Base-by-base conservation (phyloP, 1,284 basidiomycete genomes). In the Ustilago vetiveriae region DNA sequence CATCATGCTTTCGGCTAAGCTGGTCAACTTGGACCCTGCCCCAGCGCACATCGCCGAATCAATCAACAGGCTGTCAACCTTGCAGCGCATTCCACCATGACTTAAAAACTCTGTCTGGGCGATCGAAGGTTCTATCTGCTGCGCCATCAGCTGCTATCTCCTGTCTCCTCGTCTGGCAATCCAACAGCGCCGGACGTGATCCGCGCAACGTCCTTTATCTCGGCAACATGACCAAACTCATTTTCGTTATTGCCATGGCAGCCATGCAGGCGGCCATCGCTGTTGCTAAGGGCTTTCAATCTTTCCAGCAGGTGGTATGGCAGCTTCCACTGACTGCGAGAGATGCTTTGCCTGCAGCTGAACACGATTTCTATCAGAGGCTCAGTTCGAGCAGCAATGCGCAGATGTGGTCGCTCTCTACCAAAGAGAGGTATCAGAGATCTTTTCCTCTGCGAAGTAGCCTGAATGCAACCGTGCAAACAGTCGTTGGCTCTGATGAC, bases 361-460 rank as follows among this genome's bases (percentile, higher is more conserved):
- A 47, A 27, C 43, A 29, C 7, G 27, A 19, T 40, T 17, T 9
- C 21, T 17, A 16, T 21, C 13, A 35, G 26, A 29, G 22, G 39
- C 24, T 16, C 39, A 9, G 6, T 29, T 6, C 39, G 5, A 39
- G n/a, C 38, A 46, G 27, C 39, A 43, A 21, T 1, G 36, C 40
- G 0, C 33, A 30, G 8, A 24, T 60, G 21, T 69, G 54, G 45
- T 51, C 59, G 13, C 37, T 69, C 1, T 40, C 41, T 13, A 35
- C 59, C 9, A n/a, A 17, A 3, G 30, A 55, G 1, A 44, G 51
- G n/a, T 59, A 69, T 19, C 54, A 48, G 17, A 51, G 32, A 23
- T 23, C 51, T 2, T 69, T 69, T 43, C 55, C 66, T 13, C 24
- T 56, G 39, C 55, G 16, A 6, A 4, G 41, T 6, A 35, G n/a